Base-by-base conservation (phyloP, 768 basidiomycete genomes). In the Serendipita sp. region DNA sequence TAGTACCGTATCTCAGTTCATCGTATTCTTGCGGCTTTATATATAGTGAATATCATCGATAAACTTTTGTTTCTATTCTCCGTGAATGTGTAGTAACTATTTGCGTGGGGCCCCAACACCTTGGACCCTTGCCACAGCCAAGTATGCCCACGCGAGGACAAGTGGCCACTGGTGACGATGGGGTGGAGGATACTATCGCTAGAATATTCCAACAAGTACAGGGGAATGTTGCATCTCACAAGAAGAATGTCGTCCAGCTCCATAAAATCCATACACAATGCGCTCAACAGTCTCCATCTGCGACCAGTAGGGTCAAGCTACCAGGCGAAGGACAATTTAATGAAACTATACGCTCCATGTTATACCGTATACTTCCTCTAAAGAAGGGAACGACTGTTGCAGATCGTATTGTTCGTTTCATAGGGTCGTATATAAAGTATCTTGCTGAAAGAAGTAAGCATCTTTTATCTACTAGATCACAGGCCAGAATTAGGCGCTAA, bases 161-260 rank as follows among this genome's bases (percentile, higher is more conserved):
- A 41, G 30, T 60, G 28, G 28, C 56, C 10, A 60, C 34, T n/a
- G n/a, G 30, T n/a, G 35, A 36, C 28, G 56, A 60, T n/a, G 11
- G 10, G 16, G 28, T 65, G n/a, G 46, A 36, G 13, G 65, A 66
- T 8, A 35, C n/a, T 13, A 69, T 89, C 18, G 80, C 82, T 18
- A 82, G 80, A 38, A 88, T 92, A 48, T 89, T 94, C 67, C 83
- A 88, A 34, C 88, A 95, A 74, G 88, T 79, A 0, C 90, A 93
- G 72, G 75, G 72, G 4, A 83, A 86, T 0, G 73, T 78, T 13
- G 84, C 88, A 7, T 92, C 90, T 72, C 93, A 97, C 73, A 84
- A 86, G 67, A 96, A 96, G 78, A 95, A 96, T 74, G 77, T 85
- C 62, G 85, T 91, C 46, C 83, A 84, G 0, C 80, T 96, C 2